phyloP scores from a whole-genome alignment of 805 yeast genomes.

The Metschnikowia arizonensis region DNA sequence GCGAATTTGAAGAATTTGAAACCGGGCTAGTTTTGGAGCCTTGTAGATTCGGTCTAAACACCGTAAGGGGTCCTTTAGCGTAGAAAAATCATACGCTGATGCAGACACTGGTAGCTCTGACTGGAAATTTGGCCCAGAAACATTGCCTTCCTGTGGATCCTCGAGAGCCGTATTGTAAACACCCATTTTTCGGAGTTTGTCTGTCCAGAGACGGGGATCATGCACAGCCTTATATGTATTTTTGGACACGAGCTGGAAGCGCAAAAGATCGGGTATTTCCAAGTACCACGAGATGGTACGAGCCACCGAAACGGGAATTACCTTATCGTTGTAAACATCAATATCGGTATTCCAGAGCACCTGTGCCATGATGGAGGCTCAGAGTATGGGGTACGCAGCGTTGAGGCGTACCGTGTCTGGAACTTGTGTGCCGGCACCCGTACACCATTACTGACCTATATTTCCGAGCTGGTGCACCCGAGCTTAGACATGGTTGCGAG shows the following conservation, averaged over 20 bases:
- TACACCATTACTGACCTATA: background rate
- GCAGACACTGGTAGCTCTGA: background rate
- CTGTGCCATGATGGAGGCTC: constrained; percentile 31
- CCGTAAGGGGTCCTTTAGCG: constrained; percentile 27
- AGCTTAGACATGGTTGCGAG: no score
- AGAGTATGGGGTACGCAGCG: background rate
- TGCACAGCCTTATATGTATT: constrained; percentile 36
- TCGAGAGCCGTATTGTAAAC: constrained; percentile 32
- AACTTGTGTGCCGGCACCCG: background rate
- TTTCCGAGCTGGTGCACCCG: no score
- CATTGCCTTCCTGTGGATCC: constrained; percentile 3
- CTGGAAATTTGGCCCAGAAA: background rate
- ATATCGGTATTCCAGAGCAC: constrained; percentile 46
- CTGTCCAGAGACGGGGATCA: constrained; percentile 39
- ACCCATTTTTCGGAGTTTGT: constrained; percentile 31
- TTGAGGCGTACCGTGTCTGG: background rate
- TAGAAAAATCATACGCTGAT: constrained; percentile 8
- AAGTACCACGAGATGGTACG: constrained; percentile 31
- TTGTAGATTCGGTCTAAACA: constrained; percentile 30
- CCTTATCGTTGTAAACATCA: constrained; percentile 36
- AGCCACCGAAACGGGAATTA: constrained; percentile 39
- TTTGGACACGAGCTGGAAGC: constrained; percentile 36
- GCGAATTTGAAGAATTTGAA: constrained; percentile 38
- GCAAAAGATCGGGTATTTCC: constrained; percentile 35
- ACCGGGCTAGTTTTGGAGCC: constrained; percentile 30